These are phyloP conservation scores for Isabelozyma gotoi DNA, from an alignment of 805 yeast genomes.

Conservation along the genomic window DNA sequence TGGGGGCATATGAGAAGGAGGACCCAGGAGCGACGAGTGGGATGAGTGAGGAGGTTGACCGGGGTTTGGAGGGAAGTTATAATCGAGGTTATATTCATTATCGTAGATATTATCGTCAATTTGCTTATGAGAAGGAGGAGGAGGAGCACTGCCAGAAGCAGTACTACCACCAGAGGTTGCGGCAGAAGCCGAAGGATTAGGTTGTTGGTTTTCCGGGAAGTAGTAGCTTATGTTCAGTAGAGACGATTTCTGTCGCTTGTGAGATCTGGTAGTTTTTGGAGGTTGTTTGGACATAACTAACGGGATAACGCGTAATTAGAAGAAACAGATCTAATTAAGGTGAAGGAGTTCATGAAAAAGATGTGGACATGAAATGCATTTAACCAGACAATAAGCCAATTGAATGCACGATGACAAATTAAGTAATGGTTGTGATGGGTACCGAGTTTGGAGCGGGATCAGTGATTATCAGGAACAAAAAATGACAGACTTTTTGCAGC, in stretches of 20 bases:
- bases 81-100: conserved; percentile 10
- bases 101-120: conserved; percentile 8
- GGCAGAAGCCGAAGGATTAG: conserved; percentile 4
- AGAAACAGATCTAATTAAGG: not conserved
- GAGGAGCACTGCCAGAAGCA: not conserved
- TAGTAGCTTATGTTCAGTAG: conserved; percentile 30
- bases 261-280: conserved; percentile 16
- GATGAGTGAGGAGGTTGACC: not conserved
- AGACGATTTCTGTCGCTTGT: conserved; percentile 39
- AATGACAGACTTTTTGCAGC: too few species aligned
- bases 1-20: too few species aligned
- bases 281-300: conserved; percentile 14
- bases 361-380: not conserved
- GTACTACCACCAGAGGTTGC: too few species aligned
- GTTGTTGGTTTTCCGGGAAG: conserved; percentile 10
- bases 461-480: too few species aligned
- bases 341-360: not conserved
- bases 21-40: not conserved
- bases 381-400: not conserved
- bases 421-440: too few species aligned
- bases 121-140: conserved; percentile 1
- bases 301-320: not conserved
- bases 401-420: too few species aligned
- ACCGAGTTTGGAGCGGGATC: too few species aligned
- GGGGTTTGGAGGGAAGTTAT: conserved; percentile 16